phyloP scores from a whole-genome alignment of 345 rosid species.

The Dipteronia dyeriana region DNA sequence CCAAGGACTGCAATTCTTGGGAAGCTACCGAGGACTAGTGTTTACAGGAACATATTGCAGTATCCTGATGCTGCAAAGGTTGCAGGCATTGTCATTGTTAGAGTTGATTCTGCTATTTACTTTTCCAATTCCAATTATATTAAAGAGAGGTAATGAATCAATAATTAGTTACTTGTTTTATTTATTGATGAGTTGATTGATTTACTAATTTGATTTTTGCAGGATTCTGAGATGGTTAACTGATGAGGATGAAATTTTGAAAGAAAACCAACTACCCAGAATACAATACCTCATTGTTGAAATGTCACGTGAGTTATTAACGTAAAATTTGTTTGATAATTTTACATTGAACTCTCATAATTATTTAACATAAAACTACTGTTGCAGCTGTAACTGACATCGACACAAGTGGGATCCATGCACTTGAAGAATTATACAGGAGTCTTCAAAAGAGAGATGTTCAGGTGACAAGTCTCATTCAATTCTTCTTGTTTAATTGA shows the following conservation, averaged over 20 bases:
- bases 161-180: background rate
- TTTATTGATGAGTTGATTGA: background rate
- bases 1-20: constrained; percentile 80
- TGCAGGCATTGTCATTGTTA: constrained; percentile 63
- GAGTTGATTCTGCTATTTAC: constrained; percentile 87
- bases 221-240: constrained; percentile 77
- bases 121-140: constrained; percentile 83
- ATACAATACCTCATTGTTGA: constrained; percentile 67
- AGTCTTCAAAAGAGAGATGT: constrained; percentile 61
- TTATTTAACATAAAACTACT: no score
- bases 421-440: constrained; percentile 63
- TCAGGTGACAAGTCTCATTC: constrained; percentile 46
- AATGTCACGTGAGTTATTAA: constrained; percentile 56
- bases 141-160: constrained; percentile 54
- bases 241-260: constrained; percentile 61
- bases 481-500: no score
- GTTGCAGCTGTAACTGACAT: constrained; percentile 79
- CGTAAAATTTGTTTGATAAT: no score
- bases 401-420: constrained; percentile 86
- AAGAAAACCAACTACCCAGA: constrained; percentile 38
- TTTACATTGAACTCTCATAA: no score
- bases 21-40: constrained; percentile 62
- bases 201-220: background rate
- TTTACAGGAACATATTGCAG: constrained; percentile 66
- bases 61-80: constrained; percentile 75